Evolutionary conservation across 768 basidiomycete genomes (phyloP), one percentile per base, ranked within the genome.

Genomic region (Floccularia luteovirens): DNA sequence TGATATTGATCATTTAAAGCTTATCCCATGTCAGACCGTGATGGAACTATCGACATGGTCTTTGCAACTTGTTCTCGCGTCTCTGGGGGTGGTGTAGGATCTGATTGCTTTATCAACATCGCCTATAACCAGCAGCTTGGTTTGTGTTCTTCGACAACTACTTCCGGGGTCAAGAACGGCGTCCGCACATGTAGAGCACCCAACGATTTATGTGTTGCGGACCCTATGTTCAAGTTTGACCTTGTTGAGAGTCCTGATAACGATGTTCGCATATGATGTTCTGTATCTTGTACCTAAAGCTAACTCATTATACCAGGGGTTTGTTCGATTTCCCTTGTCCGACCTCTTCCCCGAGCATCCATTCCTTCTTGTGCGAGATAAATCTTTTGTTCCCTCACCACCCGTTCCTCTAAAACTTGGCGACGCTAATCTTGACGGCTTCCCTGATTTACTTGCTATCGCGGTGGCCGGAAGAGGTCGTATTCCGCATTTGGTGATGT

Each of bases 11-110:
- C 23, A 34, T n/a, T 42, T 21, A 45, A 40, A 27, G 36, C 43
- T 30, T 44, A 23, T 1, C 8, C 7, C 38, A 34, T 5, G 38
- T 22, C 44, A 86, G 93, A 98, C 53, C 80, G 96, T 5, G 96
- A 98, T 50, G 96, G 96, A 1, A 93, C 94, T 1, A 86, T 98
- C 23, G 96, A 98, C 57, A 79, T 98, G 73, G 70, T 99, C 32
- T 90, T 97, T 54, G 75, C 89, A 0, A 86, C 86, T 0, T 99
- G 96, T 55, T 61, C 67, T 0, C 74, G 70, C 2, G 76, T 88
- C n/a, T 82, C 85, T 0, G 56, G 66, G 1, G 66, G 72, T 0
- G 91, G 92, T 2, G 61, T 87, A 0, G 92, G 92, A 8, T 64
- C 64, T 2, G 72, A 77, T 28, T 98, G 96, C 56, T 66, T 66